phyloP scores from a whole-genome alignment of 306 rosid genomes.

The Cucurbita ficifolia region DNA sequence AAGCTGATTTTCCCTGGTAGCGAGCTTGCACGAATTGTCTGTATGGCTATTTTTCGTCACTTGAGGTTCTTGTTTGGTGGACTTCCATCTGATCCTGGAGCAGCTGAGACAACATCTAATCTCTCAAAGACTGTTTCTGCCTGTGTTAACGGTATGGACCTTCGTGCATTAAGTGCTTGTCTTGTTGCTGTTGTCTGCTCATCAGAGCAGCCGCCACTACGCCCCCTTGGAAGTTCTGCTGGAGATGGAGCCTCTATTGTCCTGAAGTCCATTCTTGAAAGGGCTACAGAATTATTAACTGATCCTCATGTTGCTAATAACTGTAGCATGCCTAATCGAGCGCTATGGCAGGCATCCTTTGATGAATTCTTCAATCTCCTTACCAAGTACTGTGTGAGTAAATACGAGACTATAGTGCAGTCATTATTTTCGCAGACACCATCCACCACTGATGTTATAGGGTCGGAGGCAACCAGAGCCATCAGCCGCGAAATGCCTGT shows the following conservation, averaged over 20 bases:
- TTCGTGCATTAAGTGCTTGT: constrained; percentile 78
- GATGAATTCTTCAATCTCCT: constrained; percentile 71
- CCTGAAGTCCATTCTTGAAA: constrained; percentile 70
- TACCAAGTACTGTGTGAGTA: constrained; percentile 68
- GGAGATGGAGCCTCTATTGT: constrained; percentile 88
- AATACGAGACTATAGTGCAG: constrained; percentile 66
- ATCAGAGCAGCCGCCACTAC: constrained; percentile 80
- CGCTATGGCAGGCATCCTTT: constrained; percentile 95
- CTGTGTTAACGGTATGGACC: constrained; percentile 70
- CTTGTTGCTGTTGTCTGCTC: constrained; percentile 91
- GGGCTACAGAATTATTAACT: constrained; percentile 77
- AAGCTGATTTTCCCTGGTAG: constrained; percentile 56
- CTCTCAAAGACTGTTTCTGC: constrained; percentile 60
- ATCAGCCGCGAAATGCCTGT: constrained; percentile 85
- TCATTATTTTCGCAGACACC: constrained; percentile 42
- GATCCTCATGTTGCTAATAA: constrained; percentile 64
- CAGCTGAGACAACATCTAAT: constrained; percentile 53
- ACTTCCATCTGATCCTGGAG: constrained; percentile 60
- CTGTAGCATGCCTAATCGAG: constrained; percentile 51
- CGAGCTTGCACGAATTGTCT: constrained; percentile 72
- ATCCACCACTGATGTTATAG: constrained; percentile 33
- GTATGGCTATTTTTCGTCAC: constrained; percentile 94
- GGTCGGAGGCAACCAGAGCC: constrained; percentile 61
- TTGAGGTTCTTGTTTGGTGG: constrained; percentile 73
- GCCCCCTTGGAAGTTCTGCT: constrained; percentile 82